These are phyloP conservation scores for Scedosporium minutisporum DNA, from an alignment of 2,329 filamentous ascomycete genomes.

Conservation along the genomic window DNA sequence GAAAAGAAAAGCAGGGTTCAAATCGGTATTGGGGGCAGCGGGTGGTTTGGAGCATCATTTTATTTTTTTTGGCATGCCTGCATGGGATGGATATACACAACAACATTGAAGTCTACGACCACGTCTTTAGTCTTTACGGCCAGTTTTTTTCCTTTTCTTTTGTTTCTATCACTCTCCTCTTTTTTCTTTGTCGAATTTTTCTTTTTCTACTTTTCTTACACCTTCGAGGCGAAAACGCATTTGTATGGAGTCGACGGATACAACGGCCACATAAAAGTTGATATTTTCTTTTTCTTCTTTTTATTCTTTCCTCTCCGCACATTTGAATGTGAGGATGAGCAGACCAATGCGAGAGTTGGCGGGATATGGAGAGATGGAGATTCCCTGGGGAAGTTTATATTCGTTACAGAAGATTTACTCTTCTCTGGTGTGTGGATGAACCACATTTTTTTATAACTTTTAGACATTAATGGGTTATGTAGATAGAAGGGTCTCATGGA, in stretches of 20 bases:
- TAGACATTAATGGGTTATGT: not conserved
- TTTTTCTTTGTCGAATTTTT: slow-evolving; percentile 2
- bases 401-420: no score
- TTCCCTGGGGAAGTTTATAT: not conserved
- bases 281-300: slow-evolving; percentile 7
- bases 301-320: slow-evolving; percentile 6
- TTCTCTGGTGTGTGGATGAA: no score
- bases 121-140: no score
- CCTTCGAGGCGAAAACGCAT: not conserved
- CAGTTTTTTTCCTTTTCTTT: slow-evolving; percentile 13
- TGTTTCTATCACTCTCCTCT: slow-evolving; percentile 9
- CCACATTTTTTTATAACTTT: not conserved
- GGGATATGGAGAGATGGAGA: no score
- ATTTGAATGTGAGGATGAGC: not conserved
- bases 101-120: no score
- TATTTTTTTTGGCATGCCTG: not conserved
- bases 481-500: no score
- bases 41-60: not conserved
- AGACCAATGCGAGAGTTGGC: no score
- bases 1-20: no score
- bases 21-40: not conserved
- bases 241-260: no score
- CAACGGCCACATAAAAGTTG: no score
- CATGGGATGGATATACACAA: not conserved
- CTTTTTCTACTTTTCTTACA: slow-evolving; percentile 2